Percentiles rank a stretch among this genome's conserved stretches.
Evolutionary conservation across 1,284 basidiomycete species (phyloP).

Genomic region (Ustilago loliicola): DNA sequence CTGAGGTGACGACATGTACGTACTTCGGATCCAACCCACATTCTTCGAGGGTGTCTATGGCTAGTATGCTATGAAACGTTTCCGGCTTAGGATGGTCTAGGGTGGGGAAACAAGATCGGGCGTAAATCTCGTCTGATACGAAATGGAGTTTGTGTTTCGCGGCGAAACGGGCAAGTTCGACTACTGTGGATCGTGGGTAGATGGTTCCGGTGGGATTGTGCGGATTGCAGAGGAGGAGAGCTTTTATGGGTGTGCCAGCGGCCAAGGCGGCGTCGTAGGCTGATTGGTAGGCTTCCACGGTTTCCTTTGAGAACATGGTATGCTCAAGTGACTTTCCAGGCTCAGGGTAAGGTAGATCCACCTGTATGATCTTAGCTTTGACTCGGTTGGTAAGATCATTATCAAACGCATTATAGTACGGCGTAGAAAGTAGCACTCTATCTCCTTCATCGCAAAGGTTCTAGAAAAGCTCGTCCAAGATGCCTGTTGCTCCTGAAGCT

Average conservation of each 20-base stretch:
- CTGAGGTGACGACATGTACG: conserved; percentile 58
- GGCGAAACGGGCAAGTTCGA: conserved; percentile 52
- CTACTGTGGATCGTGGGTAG: conserved; percentile 49
- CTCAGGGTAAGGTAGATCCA: conserved; percentile 29
- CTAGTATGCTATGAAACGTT: conserved; percentile 52
- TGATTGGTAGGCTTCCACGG: conserved; percentile 45
- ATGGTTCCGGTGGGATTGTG: conserved; percentile 61
- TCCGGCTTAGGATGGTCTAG: conserved; percentile 21
- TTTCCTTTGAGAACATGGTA: conserved; percentile 25
- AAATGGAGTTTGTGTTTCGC: conserved; percentile 58
- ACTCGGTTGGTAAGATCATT: conserved; percentile 48
- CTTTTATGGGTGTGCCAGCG: conserved; percentile 37
- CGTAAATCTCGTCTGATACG: conserved; percentile 64
- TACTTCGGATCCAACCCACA: conserved; percentile 39
- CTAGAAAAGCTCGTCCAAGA: conserved; percentile 58
- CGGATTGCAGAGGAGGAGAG: conserved; percentile 60
- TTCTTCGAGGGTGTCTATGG: conserved; percentile 45
- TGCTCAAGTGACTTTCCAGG: conserved; percentile 1
- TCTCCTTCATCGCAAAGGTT: conserved; percentile 52
- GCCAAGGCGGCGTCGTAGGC: conserved; percentile 32
- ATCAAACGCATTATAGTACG: conserved; percentile 62
- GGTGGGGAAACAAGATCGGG: conserved; percentile 50
- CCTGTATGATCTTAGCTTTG: conserved; percentile 40
- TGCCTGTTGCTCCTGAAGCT: conserved; percentile 54
- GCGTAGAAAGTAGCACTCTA: conserved; percentile 54